Conservation (phyloP, 2,329 filamentous ascomycete genomes). For the Fusarium sterilihyphosum region DNA sequence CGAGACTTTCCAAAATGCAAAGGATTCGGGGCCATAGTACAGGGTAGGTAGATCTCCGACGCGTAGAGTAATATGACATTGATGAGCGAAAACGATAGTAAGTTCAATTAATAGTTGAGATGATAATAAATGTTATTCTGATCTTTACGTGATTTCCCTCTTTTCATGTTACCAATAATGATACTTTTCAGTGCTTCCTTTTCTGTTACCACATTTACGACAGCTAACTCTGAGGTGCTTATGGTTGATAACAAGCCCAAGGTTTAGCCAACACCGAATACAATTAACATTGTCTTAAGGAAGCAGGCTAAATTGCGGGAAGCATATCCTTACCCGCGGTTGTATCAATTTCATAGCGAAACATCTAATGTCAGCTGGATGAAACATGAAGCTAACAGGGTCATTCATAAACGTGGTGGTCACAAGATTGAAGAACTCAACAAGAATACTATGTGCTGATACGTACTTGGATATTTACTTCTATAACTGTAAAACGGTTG, state of each 20-base stretch:
- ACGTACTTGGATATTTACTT: neutral
- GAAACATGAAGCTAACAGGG: conserved; percentile 10
- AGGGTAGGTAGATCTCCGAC: neutral
- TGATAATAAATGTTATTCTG: too few species aligned
- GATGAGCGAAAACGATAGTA: neutral
- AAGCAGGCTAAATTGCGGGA: neutral
- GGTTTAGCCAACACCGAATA: neutral
- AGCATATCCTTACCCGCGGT: neutral
- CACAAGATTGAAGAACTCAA: conserved; percentile 3
- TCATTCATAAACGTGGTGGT: neutral
- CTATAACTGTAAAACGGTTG: neutral
- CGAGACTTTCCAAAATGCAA: neutral
- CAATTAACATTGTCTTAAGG: neutral
- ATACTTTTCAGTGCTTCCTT: neutral
- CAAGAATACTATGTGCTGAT: neutral
- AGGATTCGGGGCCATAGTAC: neutral
- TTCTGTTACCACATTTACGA: neutral
- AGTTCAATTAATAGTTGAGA: neutral
- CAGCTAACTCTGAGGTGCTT: neutral
- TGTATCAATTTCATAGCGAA: conserved; percentile 3
- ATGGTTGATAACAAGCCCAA: neutral
- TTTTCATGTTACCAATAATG: neutral
- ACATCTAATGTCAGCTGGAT: conserved; percentile 12
- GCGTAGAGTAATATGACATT: too few species aligned
- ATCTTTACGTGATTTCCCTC: neutral